These are phyloP conservation scores for Alternaria atra DNA, from an alignment of 2,329 filamentous ascomycete genomes.

Conservation along the genomic window DNA sequence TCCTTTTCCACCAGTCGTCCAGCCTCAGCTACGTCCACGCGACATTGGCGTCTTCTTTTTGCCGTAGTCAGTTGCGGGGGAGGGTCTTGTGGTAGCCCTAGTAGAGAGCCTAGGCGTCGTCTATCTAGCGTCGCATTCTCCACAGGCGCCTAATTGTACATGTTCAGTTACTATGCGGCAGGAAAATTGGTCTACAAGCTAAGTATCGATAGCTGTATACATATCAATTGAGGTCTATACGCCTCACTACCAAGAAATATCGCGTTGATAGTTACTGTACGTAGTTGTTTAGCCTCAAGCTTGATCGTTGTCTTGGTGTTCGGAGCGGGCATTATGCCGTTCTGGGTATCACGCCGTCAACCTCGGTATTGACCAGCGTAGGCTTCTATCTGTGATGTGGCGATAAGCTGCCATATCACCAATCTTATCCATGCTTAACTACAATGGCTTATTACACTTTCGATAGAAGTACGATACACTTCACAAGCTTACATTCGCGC, in stretches of 20 bases:
- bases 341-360: constrained; percentile 1
- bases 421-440: neutral
- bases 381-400: neutral
- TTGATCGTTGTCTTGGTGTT: neutral
- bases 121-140: no score
- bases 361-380: neutral
- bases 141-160: no score
- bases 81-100: constrained; percentile 1
- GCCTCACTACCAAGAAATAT: neutral
- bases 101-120: no score
- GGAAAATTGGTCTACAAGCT: neutral
- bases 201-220: neutral
- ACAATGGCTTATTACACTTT: neutral
- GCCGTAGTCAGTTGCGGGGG: constrained; percentile 24
- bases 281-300: neutral
- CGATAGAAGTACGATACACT: neutral
- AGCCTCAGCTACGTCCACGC: constrained; percentile 1
- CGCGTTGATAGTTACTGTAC: neutral
- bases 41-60: constrained; percentile 14
- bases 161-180: neutral
- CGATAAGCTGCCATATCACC: constrained; percentile 1
- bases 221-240: neutral
- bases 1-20: constrained; percentile 8
- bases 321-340: neutral
- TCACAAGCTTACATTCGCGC: neutral